Base-by-base conservation (phyloP, 306 rosid species). In the Gleditsia sinensis region DNA sequence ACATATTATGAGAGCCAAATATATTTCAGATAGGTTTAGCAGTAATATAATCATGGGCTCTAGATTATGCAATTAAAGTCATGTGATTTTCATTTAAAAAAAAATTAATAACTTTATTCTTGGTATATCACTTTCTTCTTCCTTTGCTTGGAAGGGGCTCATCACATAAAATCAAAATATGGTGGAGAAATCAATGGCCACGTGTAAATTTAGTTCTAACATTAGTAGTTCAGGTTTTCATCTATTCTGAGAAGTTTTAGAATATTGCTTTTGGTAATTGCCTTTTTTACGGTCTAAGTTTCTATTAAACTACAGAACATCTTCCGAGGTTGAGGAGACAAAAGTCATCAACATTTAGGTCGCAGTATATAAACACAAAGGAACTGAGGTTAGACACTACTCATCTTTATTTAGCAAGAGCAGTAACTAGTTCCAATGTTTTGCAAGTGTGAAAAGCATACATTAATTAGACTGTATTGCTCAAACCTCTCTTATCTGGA, bases 311-410 rank as follows among this genome's bases (percentile, higher is more conserved):
- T 72, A 69, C 86, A 89, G 97, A 85, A 40, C 45, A 30, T 75
- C 74, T 89, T 69, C 97, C 97, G 67, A 85, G 83, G 84, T 16
- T 84, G 73, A 89, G 97, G 78, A 89, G 97, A 79, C 89, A 96
- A 75, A 93, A 91, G 59, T 94, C 98, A 42, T 88, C 87, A 81
- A 94, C 98, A 3, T 78, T 71, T 59, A 85, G 98, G 82, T 60
- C 88, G 36, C 96, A 94, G 55, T 94, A 91, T 43, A 94, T 91
- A 69, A 85, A 88, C 80, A 65, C 78, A 7, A 84, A 91, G 83
- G 98, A 94, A 71, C 68, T 94, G 71, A 94, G 94, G 98, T 94
- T 74, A 74, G 81, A 24, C 64, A 54, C 28, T 36, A 3, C 59
- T 65, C 42, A 4, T 54, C 66, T 54, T 63, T 48, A 25, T 78